Evolutionary conservation across 2,329 filamentous ascomycete species (phyloP).

Genomic region (Tothia fuscella): DNA sequence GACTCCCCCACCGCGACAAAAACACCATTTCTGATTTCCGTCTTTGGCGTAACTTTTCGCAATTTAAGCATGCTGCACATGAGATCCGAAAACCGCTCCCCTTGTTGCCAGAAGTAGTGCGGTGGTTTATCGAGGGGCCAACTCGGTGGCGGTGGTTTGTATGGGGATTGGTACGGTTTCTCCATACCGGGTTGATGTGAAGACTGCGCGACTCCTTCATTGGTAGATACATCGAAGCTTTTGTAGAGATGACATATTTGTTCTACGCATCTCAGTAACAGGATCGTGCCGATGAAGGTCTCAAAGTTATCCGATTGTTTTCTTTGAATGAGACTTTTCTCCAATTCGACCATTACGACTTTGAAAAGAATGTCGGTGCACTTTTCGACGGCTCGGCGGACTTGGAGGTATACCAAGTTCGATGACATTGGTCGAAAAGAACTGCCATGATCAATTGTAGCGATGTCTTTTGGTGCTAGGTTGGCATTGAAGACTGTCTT

Average conservation of each 20-base stretch:
- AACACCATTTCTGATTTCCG: constrained; percentile 1
- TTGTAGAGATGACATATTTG: constrained; percentile 47
- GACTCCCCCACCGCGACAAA: neutral
- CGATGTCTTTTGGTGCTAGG: neutral
- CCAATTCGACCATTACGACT: constrained; percentile 46
- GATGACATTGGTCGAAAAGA: neutral
- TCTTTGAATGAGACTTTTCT: constrained; percentile 46
- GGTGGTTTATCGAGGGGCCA: constrained; percentile 46
- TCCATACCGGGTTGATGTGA: neutral
- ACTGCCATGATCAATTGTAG: constrained; percentile 10
- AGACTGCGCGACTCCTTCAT: neutral
- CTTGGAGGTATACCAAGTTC: constrained; percentile 3
- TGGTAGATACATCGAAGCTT: constrained; percentile 34
- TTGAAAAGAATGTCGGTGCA: constrained; percentile 33
- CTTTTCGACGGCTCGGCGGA: constrained; percentile 5
- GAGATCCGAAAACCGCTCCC: constrained; percentile 45
- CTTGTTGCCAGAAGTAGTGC: constrained; percentile 41
- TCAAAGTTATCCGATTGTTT: constrained; percentile 45
- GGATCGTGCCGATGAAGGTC: constrained; percentile 47
- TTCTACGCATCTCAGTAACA: constrained; percentile 47
- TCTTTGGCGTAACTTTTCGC: constrained; percentile 36
- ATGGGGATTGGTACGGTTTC: neutral
- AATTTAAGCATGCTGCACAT: constrained; percentile 47
- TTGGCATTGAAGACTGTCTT: constrained; percentile 10
- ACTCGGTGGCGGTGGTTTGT: constrained; percentile 8